These are phyloP conservation scores for Tolypocladium pustulatum DNA, from an alignment of 2,329 filamentous ascomycete genomes.

Conservation along the genomic window DNA sequence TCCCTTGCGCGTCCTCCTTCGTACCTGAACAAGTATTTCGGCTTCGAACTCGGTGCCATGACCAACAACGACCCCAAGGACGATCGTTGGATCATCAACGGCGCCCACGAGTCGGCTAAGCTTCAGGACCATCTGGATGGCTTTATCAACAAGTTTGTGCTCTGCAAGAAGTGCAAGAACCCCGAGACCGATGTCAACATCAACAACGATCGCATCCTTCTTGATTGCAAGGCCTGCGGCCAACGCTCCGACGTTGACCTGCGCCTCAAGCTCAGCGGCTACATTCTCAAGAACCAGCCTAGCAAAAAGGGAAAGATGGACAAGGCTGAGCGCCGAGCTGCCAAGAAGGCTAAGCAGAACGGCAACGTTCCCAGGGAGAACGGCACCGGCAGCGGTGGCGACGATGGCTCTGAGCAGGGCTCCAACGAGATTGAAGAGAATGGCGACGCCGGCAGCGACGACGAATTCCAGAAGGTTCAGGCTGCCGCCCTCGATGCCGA, in stretches of 20 bases:
- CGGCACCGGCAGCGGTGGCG: constrained; percentile 49
- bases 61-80: constrained; percentile 96
- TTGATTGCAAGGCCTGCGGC: constrained; percentile 98
- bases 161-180: constrained; percentile 99
- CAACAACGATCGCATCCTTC: constrained; percentile 82
- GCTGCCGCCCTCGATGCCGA: constrained; percentile 41
- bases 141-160: constrained; percentile 97
- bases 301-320: constrained; percentile 87
- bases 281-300: constrained; percentile 92
- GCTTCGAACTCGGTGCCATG: constrained; percentile 96
- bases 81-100: constrained; percentile 99
- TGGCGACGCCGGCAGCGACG: constrained; percentile 70
- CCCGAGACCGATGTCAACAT: constrained; percentile 94
- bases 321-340: constrained; percentile 85
- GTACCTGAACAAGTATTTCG: constrained; percentile 99
- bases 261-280: constrained; percentile 90
- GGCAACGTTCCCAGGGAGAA: constrained; percentile 47
- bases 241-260: constrained; percentile 85
- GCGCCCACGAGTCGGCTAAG: constrained; percentile 87
- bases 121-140: constrained; percentile 97
- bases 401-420: constrained; percentile 38
- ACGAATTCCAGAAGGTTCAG: constrained; percentile 81
- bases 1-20: constrained; percentile 85
- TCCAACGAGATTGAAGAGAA: constrained; percentile 39
- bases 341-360: constrained; percentile 78